A percentile compares a stretch with the other conserved stretches of the same genome.
Conservation (phyloP, 495 filamentous ascomycete species). For the Monascus purpureus region DNA sequence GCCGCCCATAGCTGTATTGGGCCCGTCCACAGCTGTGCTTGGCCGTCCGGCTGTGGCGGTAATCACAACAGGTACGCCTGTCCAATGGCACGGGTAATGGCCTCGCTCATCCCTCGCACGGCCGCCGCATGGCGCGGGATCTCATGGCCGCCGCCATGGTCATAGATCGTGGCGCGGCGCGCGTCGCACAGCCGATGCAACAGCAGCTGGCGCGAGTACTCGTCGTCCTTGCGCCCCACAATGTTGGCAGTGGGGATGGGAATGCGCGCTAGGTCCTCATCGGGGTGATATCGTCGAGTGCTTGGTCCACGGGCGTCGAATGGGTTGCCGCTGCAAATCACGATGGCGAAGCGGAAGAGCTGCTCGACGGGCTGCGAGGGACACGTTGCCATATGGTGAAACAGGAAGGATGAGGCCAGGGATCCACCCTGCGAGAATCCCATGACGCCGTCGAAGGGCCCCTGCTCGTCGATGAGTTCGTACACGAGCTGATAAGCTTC, state of each 20-base stretch:
- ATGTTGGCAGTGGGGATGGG: conserved; percentile 16
- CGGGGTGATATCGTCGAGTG: conserved; percentile 6
- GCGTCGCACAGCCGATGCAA: conserved; percentile 15
- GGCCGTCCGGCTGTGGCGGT: too few relatives aligned
- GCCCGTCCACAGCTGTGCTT: too few relatives aligned
- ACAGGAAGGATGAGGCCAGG: conserved; percentile 17
- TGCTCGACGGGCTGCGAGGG: conserved; percentile 10
- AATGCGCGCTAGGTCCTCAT: conserved; percentile 12
- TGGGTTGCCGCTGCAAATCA: conserved; percentile 19
- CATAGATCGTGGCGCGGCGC: conserved; percentile 8
- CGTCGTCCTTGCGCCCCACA: conserved; percentile 13
- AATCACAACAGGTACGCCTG: too few relatives aligned
- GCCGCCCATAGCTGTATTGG: too few relatives aligned
- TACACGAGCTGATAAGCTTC: conserved; percentile 17
- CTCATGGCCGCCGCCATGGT: conserved; percentile 20
- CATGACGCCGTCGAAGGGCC: conserved; percentile 24
- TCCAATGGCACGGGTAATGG: too few relatives aligned
- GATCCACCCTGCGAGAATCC: conserved; percentile 27
- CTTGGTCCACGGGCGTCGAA: conserved; percentile 17
- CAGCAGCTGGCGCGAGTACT: conserved; percentile 14
- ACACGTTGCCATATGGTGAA: conserved; percentile 15
- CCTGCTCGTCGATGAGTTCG: conserved; percentile 18
- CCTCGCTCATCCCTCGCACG: conserved; percentile 11
- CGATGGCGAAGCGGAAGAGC: conserved; percentile 21
- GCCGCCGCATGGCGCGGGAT: conserved; percentile 16